A percentile compares a stretch with the other conserved stretches of the same genome.
Conservation (phyloP, 768 basidiomycete genomes). For the Suillus fuscotomentosus region DNA sequence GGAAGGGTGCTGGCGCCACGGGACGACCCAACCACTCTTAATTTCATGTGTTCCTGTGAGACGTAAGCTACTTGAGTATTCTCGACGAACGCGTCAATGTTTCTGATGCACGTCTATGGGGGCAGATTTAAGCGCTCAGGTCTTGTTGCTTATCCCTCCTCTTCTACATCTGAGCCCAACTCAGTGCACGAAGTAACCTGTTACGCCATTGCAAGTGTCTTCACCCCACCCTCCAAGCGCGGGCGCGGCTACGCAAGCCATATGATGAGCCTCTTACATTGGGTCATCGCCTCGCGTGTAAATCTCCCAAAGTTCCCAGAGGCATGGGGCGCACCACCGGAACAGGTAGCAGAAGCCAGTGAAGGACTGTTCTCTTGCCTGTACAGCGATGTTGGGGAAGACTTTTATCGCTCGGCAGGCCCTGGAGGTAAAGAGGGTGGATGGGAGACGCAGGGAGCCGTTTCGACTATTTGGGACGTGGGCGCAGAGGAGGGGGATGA, state of each 20-base stretch:
- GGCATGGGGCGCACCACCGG: conserved; percentile 44
- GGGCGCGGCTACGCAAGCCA: conserved; percentile 56
- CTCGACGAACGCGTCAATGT: conserved; percentile 1
- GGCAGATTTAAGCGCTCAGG: conserved; percentile 36
- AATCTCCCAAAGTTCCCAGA: conserved; percentile 37
- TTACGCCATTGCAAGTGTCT: conserved; percentile 58
- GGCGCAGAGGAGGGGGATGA: conserved; percentile 7
- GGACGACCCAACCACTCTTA: conserved; percentile 42
- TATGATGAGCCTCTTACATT: conserved; percentile 67
- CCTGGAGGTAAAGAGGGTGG: conserved; percentile 34
- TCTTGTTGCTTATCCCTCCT: conserved; percentile 23
- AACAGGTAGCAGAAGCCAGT: conserved; percentile 30
- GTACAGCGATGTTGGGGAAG: conserved; percentile 51
- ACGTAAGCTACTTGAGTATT: conserved; percentile 39
- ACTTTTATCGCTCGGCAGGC: conserved; percentile 45
- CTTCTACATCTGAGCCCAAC: not conserved
- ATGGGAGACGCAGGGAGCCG: conserved; percentile 40
- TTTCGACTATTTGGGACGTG: conserved; percentile 42
- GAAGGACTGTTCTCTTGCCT: conserved; percentile 47
- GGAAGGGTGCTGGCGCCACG: conserved; percentile 55
- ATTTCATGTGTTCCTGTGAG: conserved; percentile 58
- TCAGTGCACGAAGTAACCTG: conserved; percentile 35
- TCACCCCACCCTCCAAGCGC: conserved; percentile 48
- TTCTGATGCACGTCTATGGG: conserved; percentile 17
- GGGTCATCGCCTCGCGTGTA: conserved; percentile 41